A percentile compares a stretch with the other conserved stretches of the same genome.
Conservation (phyloP, 768 basidiomycete genomes). For the Suillus clintonianus region DNA sequence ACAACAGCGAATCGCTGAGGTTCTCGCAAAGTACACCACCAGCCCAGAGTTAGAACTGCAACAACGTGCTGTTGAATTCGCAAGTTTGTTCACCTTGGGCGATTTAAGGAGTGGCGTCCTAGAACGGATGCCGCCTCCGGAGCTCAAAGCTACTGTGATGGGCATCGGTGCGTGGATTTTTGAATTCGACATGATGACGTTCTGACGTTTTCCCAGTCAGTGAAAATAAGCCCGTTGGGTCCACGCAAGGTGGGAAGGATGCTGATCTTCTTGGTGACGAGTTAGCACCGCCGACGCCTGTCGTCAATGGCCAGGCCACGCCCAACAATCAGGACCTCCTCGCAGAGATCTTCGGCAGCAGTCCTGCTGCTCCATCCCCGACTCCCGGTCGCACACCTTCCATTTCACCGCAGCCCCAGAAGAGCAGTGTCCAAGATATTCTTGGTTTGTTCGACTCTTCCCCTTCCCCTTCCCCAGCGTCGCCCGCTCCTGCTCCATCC, state of each 20-base stretch:
- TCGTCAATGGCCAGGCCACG: slow-evolving; percentile 43
- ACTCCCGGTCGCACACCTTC: slow-evolving; percentile 38
- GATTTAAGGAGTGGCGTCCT: slow-evolving; percentile 83
- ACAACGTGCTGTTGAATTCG: slow-evolving; percentile 95
- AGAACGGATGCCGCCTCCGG: slow-evolving; percentile 99
- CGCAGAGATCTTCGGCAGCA: slow-evolving; percentile 85
- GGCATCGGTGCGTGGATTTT: slow-evolving; percentile 66
- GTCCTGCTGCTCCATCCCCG: slow-evolving; percentile 28
- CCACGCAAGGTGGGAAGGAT: slow-evolving; percentile 76
- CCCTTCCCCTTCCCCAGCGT: slow-evolving; percentile 38
- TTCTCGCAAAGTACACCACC: slow-evolving; percentile 80
- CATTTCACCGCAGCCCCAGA: slow-evolving; percentile 47
- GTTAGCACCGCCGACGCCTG: slow-evolving; percentile 41
- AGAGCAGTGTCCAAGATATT: slow-evolving; percentile 83
- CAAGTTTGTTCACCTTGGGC: slow-evolving; percentile 75
- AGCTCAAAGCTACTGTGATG: slow-evolving; percentile 95
- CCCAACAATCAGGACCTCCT: slow-evolving; percentile 85
- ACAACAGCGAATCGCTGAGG: slow-evolving; percentile 76
- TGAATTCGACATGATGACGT: not conserved
- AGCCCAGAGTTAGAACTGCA: slow-evolving; percentile 94
- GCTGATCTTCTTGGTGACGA: slow-evolving; percentile 89
- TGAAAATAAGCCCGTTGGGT: slow-evolving; percentile 95
- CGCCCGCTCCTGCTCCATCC: slow-evolving; percentile 18
- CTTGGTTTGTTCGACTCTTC: slow-evolving; percentile 80
- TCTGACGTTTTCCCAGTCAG: slow-evolving; percentile 57